Evolutionary conservation across 352 stramenopile genomes (phyloP).

Genomic region (Phytophthora megakarya): DNA sequence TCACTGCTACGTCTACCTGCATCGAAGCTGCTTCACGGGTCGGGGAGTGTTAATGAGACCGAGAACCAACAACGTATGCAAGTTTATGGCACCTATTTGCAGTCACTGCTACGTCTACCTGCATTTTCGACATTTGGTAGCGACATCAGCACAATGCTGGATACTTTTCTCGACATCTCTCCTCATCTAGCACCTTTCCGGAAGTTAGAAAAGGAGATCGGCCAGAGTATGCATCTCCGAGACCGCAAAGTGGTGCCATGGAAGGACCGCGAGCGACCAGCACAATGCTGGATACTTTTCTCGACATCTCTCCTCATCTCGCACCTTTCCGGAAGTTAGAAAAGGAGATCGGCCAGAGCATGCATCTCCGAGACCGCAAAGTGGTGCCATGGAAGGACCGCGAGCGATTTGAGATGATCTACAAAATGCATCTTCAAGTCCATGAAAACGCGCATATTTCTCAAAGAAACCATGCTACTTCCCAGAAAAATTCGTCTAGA

Average conservation of each 20-base stretch:
- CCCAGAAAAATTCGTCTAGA: conserved; percentile 9
- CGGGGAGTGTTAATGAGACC: conserved; percentile 25
- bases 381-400: conserved; percentile 60
- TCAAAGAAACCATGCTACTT: conserved; percentile 1
- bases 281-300: conserved; percentile 69
- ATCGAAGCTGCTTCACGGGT: too few species aligned
- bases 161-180: conserved; percentile 73
- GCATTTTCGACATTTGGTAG: conserved; percentile 63
- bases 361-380: conserved; percentile 54
- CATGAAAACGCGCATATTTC: conserved; percentile 20
- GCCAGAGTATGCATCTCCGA: conserved; percentile 54
- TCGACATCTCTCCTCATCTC: conserved; percentile 67
- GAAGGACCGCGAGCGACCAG: too few species aligned
- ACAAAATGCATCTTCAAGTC: conserved; percentile 50
- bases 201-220: conserved; percentile 49
- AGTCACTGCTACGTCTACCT: conserved; percentile 53
- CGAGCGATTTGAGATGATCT: conserved; percentile 60
- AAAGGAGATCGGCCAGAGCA: conserved; percentile 46
- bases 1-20: conserved; percentile 24
- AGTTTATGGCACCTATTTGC: conserved; percentile 53
- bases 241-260: conserved; percentile 58
- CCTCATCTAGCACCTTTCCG: conserved; percentile 54
- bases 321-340: conserved; percentile 53
- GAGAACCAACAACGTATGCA: conserved; percentile 49
- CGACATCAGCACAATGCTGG: conserved; percentile 59